Evolutionary conservation across 495 filamentous ascomycete genomes (phyloP).

Genomic region (Ascobolus immersus): DNA sequence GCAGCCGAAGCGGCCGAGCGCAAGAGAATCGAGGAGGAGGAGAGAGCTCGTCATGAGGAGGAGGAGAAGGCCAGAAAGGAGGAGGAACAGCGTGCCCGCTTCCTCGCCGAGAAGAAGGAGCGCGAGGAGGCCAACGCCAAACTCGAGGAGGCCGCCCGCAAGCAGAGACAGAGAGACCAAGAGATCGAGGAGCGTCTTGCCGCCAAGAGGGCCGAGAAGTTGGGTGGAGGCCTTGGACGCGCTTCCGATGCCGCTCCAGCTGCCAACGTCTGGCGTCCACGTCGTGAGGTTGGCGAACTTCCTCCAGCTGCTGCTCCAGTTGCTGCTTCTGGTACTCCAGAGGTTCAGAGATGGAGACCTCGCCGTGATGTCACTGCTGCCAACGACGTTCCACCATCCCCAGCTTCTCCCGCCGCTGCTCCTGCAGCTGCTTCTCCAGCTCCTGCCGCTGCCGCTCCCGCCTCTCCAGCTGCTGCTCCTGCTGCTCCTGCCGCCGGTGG

Average conservation of each 20-base stretch:
- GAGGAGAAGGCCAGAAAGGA: conserved; percentile 52
- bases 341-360: background rate
- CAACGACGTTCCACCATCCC: background rate
- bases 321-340: conserved; percentile 2
- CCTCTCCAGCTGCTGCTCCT: conserved; percentile 2
- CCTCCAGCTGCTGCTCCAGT: conserved; percentile 10
- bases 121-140: conserved; percentile 40
- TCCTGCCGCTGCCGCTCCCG: conserved; percentile 5
- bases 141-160: conserved; percentile 37
- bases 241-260: conserved; percentile 5
- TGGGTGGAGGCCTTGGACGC: conserved; percentile 9
- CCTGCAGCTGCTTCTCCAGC: conserved; percentile 2
- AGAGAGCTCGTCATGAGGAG: conserved; percentile 49
- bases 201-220: conserved; percentile 23
- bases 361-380: background rate
- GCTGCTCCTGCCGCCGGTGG: conserved; percentile 5
- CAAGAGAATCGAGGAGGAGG: conserved; percentile 53
- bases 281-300: conserved; percentile 11
- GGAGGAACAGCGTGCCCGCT: conserved; percentile 33
- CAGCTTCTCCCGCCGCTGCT: conserved; percentile 8
- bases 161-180: conserved; percentile 41
- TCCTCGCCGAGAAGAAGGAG: conserved; percentile 52
- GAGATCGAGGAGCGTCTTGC: conserved; percentile 36
- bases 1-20: conserved; percentile 65
- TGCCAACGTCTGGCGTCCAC: conserved; percentile 3